phyloP scores from a whole-genome alignment of 352 stramenopile genomes.

The Phytopythium sindhum region DNA sequence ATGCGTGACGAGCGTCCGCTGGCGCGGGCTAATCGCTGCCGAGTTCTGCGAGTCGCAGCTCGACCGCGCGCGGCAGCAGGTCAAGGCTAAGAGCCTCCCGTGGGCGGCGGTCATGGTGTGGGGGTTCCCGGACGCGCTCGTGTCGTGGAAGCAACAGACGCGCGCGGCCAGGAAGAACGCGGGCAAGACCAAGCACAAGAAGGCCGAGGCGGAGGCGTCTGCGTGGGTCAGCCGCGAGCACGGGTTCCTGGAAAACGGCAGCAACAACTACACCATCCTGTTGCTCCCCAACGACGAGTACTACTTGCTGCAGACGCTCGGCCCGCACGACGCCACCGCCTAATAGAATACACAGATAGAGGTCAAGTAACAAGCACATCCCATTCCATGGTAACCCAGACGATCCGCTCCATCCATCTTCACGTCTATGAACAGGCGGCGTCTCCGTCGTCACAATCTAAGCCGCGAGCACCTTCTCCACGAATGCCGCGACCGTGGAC shows the following conservation, averaged over 20 bases:
- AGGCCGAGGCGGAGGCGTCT: slow-evolving; percentile 9
- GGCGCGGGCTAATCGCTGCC: slow-evolving; percentile 64
- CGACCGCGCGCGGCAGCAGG: slow-evolving; percentile 41
- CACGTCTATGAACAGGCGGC: neutral
- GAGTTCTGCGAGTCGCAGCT: slow-evolving; percentile 54
- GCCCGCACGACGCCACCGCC: slow-evolving; percentile 59
- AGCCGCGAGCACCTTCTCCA: slow-evolving; percentile 56
- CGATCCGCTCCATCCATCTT: neutral
- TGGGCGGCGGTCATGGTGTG: slow-evolving; percentile 78
- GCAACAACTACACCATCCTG: slow-evolving; percentile 76
- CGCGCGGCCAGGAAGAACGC: slow-evolving; percentile 13
- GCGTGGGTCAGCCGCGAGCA: slow-evolving; percentile 46
- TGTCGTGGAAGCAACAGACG: slow-evolving; percentile 57
- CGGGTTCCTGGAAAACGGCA: slow-evolving; percentile 68
- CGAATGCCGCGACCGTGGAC: slow-evolving; percentile 50
- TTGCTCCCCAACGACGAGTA: slow-evolving; percentile 72
- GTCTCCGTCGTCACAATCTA: slow-evolving; percentile 11
- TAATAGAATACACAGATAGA: slow-evolving; percentile 17
- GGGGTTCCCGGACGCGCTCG: slow-evolving; percentile 70
- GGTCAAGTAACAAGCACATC: slow-evolving; percentile 9
- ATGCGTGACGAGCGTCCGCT: slow-evolving; percentile 55
- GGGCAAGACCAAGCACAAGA: slow-evolving; percentile 15
- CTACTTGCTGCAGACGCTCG: slow-evolving; percentile 63
- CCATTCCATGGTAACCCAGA: neutral
- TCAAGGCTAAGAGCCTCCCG: slow-evolving; percentile 44